Evolutionary conservation across 768 basidiomycete genomes (phyloP).

Genomic region (Suillus spraguei): DNA sequence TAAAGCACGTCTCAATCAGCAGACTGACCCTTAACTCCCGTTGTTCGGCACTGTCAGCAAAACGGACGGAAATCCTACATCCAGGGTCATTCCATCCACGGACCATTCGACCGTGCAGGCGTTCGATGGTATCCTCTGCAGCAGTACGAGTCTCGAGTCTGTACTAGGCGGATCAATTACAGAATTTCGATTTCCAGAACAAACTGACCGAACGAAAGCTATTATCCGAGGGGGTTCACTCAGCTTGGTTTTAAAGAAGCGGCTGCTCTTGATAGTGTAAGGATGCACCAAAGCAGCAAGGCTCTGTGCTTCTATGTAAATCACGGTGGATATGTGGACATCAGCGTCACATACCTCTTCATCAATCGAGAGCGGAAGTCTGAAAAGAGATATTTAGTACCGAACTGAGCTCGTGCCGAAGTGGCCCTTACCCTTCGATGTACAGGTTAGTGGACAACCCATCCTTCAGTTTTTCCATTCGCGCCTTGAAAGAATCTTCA

Average conservation of each 20-base stretch:
- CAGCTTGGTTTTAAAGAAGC: constrained; percentile 79
- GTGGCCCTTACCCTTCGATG: constrained; percentile 62
- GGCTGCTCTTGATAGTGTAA: constrained; percentile 69
- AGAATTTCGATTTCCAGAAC: not conserved
- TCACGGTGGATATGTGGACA: not conserved
- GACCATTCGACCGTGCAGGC: constrained; percentile 79
- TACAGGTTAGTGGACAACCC: constrained; percentile 74
- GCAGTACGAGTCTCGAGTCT: constrained; percentile 73
- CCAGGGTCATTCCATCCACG: constrained; percentile 78
- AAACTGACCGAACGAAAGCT: constrained; percentile 72
- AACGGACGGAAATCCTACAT: constrained; percentile 76
- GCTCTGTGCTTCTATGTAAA: constrained; percentile 40
- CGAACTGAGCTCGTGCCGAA: constrained; percentile 5
- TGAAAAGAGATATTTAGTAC: constrained; percentile 23
- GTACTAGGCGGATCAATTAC: not conserved
- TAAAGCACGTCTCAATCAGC: constrained; percentile 5
- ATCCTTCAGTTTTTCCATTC: constrained; percentile 77
- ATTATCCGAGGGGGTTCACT: constrained; percentile 80
- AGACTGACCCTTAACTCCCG: constrained; percentile 68
- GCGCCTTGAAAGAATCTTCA: constrained; percentile 63
- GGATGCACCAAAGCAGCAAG: constrained; percentile 69
- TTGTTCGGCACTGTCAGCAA: constrained; percentile 79
- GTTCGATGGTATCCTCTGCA: constrained; percentile 77
- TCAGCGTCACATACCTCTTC: constrained; percentile 48
- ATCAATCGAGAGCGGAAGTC: constrained; percentile 72